These are phyloP conservation scores for Pleurotus sapidus DNA, from an alignment of 768 basidiomycete species.

Conservation along the genomic window DNA sequence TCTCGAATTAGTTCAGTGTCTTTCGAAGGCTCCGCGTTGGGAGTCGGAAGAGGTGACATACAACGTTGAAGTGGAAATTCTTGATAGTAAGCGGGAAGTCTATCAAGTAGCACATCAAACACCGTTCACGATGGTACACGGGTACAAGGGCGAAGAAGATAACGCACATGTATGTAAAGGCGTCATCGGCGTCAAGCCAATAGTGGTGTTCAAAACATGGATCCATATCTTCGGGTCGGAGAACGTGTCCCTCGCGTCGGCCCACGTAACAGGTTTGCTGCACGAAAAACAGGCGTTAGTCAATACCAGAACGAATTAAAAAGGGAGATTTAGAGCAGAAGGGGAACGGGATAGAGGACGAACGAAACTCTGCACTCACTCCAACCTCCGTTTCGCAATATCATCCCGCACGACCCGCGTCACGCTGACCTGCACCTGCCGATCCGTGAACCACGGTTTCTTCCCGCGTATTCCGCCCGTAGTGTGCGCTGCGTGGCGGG, in stretches of 20 bases:
- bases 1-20: too few species aligned
- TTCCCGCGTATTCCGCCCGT: background rate
- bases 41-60: background rate
- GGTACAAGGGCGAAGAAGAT: too few species aligned
- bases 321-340: too few species aligned
- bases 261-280: slow-evolving; percentile 4
- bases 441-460: slow-evolving; percentile 3
- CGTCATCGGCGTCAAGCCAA: slow-evolving; percentile 5
- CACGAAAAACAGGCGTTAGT: background rate
- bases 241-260: slow-evolving; percentile 3
- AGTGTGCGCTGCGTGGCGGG: background rate
- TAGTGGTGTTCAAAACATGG: slow-evolving; percentile 4
- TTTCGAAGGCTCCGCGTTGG: background rate
- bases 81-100: slow-evolving; percentile 4
- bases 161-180: slow-evolving; percentile 6
- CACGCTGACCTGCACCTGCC: slow-evolving; percentile 5
- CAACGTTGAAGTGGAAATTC: slow-evolving; percentile 7
- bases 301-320: too few species aligned
- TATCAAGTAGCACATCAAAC: background rate
- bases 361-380: background rate
- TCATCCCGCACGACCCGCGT: slow-evolving; percentile 5
- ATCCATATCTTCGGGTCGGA: slow-evolving; percentile 3
- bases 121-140: background rate
- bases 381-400: slow-evolving; percentile 1
- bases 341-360: background rate